Evolutionary conservation across 2,329 filamentous ascomycete species (phyloP).

Genomic region (Didymosphaeria variabile): DNA sequence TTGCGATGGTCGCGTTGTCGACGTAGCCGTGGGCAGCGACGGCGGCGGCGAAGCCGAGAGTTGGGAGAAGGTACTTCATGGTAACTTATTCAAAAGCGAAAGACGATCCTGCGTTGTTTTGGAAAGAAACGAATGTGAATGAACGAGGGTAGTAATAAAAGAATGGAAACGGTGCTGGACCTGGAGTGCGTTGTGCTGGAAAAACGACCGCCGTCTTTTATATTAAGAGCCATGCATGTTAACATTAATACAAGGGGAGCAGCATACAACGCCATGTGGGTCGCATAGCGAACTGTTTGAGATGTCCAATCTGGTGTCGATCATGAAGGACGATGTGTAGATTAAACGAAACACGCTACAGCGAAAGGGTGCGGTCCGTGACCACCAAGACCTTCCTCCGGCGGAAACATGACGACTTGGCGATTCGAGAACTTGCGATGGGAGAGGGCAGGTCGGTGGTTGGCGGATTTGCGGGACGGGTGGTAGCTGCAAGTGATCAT

Average conservation of each 20-base stretch:
- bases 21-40: constrained; percentile 49
- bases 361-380: constrained; percentile 21
- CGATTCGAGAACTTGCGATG: constrained; percentile 7
- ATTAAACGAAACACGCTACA: constrained; percentile 45
- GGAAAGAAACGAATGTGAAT: constrained; percentile 13
- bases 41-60: constrained; percentile 37
- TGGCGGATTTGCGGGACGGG: constrained; percentile 10
- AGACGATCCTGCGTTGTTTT: constrained; percentile 12
- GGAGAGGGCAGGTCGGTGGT: constrained; percentile 3
- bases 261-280: constrained; percentile 16
- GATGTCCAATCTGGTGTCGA: constrained; percentile 31
- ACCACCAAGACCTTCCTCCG: constrained; percentile 18
- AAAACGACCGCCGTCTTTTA: constrained; percentile 31
- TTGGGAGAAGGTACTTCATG: constrained; percentile 46
- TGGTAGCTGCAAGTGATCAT: constrained; percentile 6
- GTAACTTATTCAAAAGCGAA: constrained; percentile 26
- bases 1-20: constrained; percentile 45
- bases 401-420: constrained; percentile 15
- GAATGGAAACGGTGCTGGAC: constrained; percentile 30
- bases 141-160: constrained; percentile 14
- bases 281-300: constrained; percentile 29
- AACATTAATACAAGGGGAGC: constrained; percentile 15
- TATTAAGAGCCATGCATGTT: constrained; percentile 9
- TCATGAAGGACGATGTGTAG: constrained; percentile 39
- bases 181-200: constrained; percentile 26